These are phyloP conservation scores for Oligophagozyma castellii DNA, from an alignment of 1,139 yeast genomes.

Conservation along the genomic window DNA sequence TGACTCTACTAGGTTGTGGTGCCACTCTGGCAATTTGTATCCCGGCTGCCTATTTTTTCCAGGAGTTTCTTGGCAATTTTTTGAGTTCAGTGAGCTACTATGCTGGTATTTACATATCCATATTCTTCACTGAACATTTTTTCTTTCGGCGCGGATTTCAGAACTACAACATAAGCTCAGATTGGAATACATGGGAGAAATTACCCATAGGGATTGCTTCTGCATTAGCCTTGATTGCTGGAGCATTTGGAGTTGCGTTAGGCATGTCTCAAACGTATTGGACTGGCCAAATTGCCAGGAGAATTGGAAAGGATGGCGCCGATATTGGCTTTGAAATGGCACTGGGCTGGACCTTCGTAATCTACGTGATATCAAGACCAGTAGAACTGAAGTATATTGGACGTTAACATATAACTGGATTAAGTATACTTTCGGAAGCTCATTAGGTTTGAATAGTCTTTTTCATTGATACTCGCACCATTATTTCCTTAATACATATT, in stretches of 20 bases:
- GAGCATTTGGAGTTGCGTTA: slow-evolving; percentile 71
- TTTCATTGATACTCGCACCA: too few relatives aligned
- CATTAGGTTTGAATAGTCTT: too few relatives aligned
- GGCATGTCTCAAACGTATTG: slow-evolving; percentile 88
- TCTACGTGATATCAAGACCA: slow-evolving; percentile 48
- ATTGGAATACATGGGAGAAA: slow-evolving; percentile 40
- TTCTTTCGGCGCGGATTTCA: slow-evolving; percentile 52
- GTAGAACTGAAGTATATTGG: slow-evolving; percentile 58
- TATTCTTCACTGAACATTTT: slow-evolving; percentile 64
- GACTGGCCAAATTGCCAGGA: slow-evolving; percentile 49
- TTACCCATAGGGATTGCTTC: slow-evolving; percentile 75
- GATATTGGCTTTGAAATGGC: slow-evolving; percentile 83
- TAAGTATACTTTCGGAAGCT: too few relatives aligned
- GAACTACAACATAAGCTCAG: slow-evolving; percentile 50
- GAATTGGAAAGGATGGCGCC: slow-evolving; percentile 60
- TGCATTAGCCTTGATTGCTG: slow-evolving; percentile 61
- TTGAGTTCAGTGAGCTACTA: slow-evolving; percentile 88
- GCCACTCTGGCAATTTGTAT: slow-evolving; percentile 74
- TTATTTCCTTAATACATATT: too few relatives aligned
- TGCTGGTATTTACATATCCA: slow-evolving; percentile 70
- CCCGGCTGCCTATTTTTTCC: slow-evolving; percentile 72
- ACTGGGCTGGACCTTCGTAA: slow-evolving; percentile 54
- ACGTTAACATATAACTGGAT: too few relatives aligned
- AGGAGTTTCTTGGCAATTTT: slow-evolving; percentile 61
- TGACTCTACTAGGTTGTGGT: slow-evolving; percentile 70